Evolutionary conservation across 208 protist genomes (phyloP), one percentile per base, ranked within the genome.

Genomic region (Trypanosoma boissoni): DNA sequence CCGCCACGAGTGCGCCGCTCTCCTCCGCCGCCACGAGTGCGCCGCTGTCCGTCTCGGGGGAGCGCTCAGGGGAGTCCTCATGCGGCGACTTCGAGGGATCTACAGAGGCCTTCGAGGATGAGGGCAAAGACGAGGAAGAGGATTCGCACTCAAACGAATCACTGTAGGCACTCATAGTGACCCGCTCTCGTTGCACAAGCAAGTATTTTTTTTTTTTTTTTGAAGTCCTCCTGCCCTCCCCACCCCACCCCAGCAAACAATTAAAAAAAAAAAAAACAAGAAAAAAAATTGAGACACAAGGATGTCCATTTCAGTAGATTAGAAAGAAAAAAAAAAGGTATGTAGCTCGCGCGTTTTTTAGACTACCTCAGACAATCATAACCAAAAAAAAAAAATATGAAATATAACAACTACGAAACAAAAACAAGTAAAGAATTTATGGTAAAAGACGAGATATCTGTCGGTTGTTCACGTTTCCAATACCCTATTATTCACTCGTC

Each of bases 91-190:
- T n/a, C n/a, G 29, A 27, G 14, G 27, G 26, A 24, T 20, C n/a
- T 10, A 63, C 61, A 2, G 58, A 18, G 2, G 44, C 4, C 32
- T 31, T 21, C 8, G 66, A 50, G 6, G 64, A 36, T 9, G 55
- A 31, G 44, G 23, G 12, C 29, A 29, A 43, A 2, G 42, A 34
- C 1, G 72, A 58, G 8, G 64, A 74, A 0, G 81, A 72, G 26
- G 60, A 67, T 7, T 6, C 44, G n/a, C 57, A 44, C 29, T 87
- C 79, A 65, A 92, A 92, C 0, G 75, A 81, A 34, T 88, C 81
- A 16, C 78, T 71, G 65, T 89, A 92, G n/a, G 60, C 53, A 52
- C 61, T 74, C 86, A 92, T 92, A 39, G 34, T 12, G 34, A 16
- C 34, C 6, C 34, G 34, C 34, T 39, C 6, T 16, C 6, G 12